A percentile compares a stretch with the other conserved stretches of the same genome.
phyloP scores from a whole-genome alignment of 306 rosid genomes.

The Pachyrhizus erosus region DNA sequence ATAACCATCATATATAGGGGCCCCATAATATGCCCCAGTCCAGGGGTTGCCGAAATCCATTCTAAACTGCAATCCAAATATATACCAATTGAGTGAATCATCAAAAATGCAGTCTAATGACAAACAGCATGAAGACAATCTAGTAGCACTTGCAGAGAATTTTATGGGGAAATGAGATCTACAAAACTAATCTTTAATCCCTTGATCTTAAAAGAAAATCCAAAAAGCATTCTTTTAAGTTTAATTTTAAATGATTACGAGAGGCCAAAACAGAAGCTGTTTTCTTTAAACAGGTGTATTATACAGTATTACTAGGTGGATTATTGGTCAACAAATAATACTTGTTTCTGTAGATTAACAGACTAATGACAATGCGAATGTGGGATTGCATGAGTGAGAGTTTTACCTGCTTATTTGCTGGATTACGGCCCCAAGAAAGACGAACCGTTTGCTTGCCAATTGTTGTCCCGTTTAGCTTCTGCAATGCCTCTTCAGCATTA shows the following conservation, averaged over 20 bases:
- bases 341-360: background rate
- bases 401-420: slow-evolving; percentile 92
- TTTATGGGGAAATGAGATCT: background rate
- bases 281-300: background rate
- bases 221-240: background rate
- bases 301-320: background rate
- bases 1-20: slow-evolving; percentile 82
- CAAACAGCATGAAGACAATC: background rate
- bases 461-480: slow-evolving; percentile 80
- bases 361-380: slow-evolving; percentile 1
- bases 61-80: slow-evolving; percentile 65
- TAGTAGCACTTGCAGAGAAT: background rate
- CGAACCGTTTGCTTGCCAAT: slow-evolving; percentile 96
- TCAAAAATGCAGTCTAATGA: slow-evolving; percentile 26
- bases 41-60: slow-evolving; percentile 74
- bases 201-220: slow-evolving; percentile 7
- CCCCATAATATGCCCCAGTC: slow-evolving; percentile 84
- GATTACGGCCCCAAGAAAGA: slow-evolving; percentile 99
- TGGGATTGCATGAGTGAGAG: slow-evolving; percentile 19
- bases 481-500: slow-evolving; percentile 94
- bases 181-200: background rate
- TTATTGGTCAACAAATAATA: slow-evolving; percentile 13
- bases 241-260: background rate
- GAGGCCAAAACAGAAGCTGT: background rate
- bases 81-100: slow-evolving; percentile 23